Base-by-base conservation (phyloP, 192 early-diverging fungal genomes). In the Pilaira anomala region DNA sequence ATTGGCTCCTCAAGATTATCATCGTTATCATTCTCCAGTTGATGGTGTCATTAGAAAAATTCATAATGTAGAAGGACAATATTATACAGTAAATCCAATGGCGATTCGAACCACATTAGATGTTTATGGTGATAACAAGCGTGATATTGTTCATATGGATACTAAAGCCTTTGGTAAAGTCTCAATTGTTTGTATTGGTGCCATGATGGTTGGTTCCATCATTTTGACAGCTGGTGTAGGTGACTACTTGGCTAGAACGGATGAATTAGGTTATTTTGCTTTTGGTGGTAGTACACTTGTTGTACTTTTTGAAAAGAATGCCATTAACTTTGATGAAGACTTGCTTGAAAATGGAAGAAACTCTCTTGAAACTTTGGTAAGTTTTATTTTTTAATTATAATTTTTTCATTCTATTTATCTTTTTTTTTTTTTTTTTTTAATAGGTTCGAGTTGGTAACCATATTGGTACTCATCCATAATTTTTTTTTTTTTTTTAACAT, bases 71-170 rank as follows among this genome's bases (percentile, higher is more conserved):
- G 58, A 73, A 28, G 89, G 92, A 0, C 74, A 82, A 7, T 92
- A 89, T 67, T 93, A 86, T 62, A 93, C 92, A 0, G 89, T 92
- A 21, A 92, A 91, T 72, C 90, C 89, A 1, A 91, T 93, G 88
- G 88, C 89, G 9, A 83, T 93, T 58, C 74, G 88, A 44, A 83
- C 79, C 16, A 71, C 69, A 3, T 53, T 88, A 36, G 89, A 93
- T 73, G 92, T 93, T 19, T 93, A 85, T 60, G 86, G 88, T 1
- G 90, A 91, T 56, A 93, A 93, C 69, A 80, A 81, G 9, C 79
- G 92, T 12, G 66, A 78, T 22, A 77, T 93, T 16, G 85, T 81
- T 7, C 78, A 78, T 22, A 80, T 93, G 13, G 73, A 88, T 28
- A 82, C 83, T 9, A 65, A 73, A 1, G 76, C 80, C 26, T 89